Evolutionary conservation across 305 asterid species (phyloP), one percentile per base, ranked within the genome.

Genomic region (Plantago rigida): DNA sequence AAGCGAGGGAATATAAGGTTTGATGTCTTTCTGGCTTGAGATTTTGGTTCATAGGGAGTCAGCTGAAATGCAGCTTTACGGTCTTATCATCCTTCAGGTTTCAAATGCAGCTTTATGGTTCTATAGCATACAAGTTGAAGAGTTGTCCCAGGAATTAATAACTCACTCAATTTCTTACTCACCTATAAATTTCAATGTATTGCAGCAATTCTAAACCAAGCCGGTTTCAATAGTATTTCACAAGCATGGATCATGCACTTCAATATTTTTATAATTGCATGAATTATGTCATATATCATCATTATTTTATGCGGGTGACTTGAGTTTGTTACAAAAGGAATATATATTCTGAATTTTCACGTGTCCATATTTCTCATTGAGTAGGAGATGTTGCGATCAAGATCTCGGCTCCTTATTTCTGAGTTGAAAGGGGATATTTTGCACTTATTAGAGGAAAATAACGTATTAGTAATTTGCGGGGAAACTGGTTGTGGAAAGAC

Each of bases 401-500:
- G 98, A 79, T 79, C 83, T 41, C 47, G 79, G 77, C 98, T 91
- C 76, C 98, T 96, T 75, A 82, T 91, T 73, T 76, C 93, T 68
- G 92, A 80, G 70, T 66, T 84, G 79, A 91, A 83, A 77, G 85
- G 77, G 63, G 80, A 88, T 56, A 81, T 91, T 67, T 69, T 91
- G 65, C 80, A 63, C 73, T 76, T 79, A 60, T 88, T 91, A 45
- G 87, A 80, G 73, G 81, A 80, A 72, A 91, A 79, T 66, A 76
- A 80, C 70, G 96, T 86, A 66, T 77, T 88, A 76, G 96, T 91
- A 65, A 80, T 91, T 71, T 87, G 84, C 72, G 98, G 98, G 50
- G 98, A 91, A 83, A 91, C 98, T 36, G 98, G 98, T 59, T 91
- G 96, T 63, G 98, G 98, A 60, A 91, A 91, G 82, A 91, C 96